phyloP scores from a whole-genome alignment of 495 filamentous ascomycete genomes.

The Xylaria palmicola region DNA sequence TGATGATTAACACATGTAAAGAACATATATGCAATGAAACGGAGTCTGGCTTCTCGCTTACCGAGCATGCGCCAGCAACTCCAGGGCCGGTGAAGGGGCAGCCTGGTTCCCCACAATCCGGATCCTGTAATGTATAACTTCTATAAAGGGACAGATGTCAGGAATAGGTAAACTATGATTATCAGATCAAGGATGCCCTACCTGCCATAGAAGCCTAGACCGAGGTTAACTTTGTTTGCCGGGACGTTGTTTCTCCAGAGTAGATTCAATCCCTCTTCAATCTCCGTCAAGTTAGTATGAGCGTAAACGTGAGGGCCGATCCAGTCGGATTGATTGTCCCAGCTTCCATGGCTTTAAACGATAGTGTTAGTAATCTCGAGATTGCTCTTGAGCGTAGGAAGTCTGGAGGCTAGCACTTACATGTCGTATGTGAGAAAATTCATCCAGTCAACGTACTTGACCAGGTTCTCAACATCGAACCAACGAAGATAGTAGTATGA shows the following conservation, averaged over 20 bases:
- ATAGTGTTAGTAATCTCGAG: neutral
- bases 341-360: slow-evolving; percentile 37
- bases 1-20: too few species aligned
- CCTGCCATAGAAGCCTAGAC: slow-evolving; percentile 51
- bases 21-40: too few species aligned
- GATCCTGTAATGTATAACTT: too few species aligned
- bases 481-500: slow-evolving; percentile 51
- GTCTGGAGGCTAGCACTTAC: neutral
- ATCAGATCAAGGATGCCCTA: too few species aligned
- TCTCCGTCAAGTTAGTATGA: slow-evolving; percentile 53
- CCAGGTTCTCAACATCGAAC: slow-evolving; percentile 44
- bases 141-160: too few species aligned
- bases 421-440: neutral
- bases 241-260: slow-evolving; percentile 46
- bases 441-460: slow-evolving; percentile 40
- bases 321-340: slow-evolving; percentile 12
- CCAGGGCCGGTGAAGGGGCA: too few species aligned
- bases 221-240: slow-evolving; percentile 38
- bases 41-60: too few species aligned
- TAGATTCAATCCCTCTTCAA: slow-evolving; percentile 41
- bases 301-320: slow-evolving; percentile 31
- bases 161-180: too few species aligned
- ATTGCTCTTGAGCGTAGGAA: neutral
- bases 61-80: too few species aligned
- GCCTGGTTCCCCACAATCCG: too few species aligned